These are phyloP conservation scores for Cladorrhinum sp. DNA, from an alignment of 2,329 filamentous ascomycete species.

Conservation along the genomic window DNA sequence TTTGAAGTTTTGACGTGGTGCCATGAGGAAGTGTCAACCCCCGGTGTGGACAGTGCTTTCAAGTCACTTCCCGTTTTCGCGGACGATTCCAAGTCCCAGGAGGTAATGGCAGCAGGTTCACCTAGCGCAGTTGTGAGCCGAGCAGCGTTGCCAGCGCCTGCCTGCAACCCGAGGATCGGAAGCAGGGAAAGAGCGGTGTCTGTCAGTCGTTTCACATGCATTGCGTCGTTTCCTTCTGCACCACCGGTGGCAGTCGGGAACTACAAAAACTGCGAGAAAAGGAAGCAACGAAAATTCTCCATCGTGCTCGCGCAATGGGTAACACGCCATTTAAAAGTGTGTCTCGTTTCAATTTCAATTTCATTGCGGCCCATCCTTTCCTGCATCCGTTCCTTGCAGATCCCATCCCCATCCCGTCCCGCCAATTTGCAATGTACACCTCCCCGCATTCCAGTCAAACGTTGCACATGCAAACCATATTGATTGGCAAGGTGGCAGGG, in stretches of 20 bases:
- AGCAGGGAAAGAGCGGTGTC: background rate
- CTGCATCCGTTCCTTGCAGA: background rate
- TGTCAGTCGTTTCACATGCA: background rate
- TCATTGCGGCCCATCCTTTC: background rate
- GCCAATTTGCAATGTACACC: background rate
- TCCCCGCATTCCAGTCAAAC: constrained; percentile 9
- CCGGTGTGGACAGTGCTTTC: constrained; percentile 39
- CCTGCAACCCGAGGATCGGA: background rate
- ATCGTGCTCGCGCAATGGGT: background rate
- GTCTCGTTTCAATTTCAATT: background rate
- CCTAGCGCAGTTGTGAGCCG: constrained; percentile 29
- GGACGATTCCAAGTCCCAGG: constrained; percentile 50
- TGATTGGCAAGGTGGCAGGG: too few species aligned
- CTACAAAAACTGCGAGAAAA: background rate
- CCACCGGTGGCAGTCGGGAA: background rate
- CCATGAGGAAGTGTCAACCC: constrained; percentile 50
- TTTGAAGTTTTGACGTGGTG: constrained; percentile 44
- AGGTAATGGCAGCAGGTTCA: constrained; percentile 35
- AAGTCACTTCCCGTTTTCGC: constrained; percentile 37
- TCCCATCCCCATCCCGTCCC: background rate
- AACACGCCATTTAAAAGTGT: background rate
- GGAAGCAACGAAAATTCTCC: background rate
- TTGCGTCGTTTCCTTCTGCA: background rate
- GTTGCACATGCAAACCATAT: background rate
- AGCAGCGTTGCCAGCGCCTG: background rate